Conservation (phyloP, 768 basidiomycete species). For the Boletus edulis region DNA sequence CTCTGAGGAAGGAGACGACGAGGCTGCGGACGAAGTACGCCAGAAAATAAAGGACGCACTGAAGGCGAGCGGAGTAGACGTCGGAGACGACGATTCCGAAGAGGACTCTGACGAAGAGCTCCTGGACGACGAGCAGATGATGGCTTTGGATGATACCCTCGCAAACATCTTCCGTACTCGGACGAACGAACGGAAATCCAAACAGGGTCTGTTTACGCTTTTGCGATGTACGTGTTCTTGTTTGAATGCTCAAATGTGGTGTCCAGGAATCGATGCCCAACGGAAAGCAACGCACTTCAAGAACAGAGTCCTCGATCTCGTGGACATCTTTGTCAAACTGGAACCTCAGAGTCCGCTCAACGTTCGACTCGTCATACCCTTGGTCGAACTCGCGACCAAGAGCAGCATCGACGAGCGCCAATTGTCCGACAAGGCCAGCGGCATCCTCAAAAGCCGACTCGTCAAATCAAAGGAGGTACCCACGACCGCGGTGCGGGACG, state of each 20-base stretch:
- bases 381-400: slow-evolving; percentile 70
- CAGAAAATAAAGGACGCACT: slow-evolving; percentile 64
- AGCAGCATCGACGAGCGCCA: slow-evolving; percentile 79
- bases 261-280: slow-evolving; percentile 62
- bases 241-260: not conserved
- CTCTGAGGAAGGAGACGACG: slow-evolving; percentile 52
- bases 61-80: slow-evolving; percentile 55
- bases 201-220: slow-evolving; percentile 52
- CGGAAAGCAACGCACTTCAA: slow-evolving; percentile 95
- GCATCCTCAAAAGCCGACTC: slow-evolving; percentile 72
- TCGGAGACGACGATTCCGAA: slow-evolving; percentile 51
- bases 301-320: slow-evolving; percentile 91
- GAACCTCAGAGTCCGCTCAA: slow-evolving; percentile 72
- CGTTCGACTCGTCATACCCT: slow-evolving; percentile 66
- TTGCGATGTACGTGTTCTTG: not conserved
- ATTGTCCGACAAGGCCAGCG: slow-evolving; percentile 83
- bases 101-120: slow-evolving; percentile 58
- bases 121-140: slow-evolving; percentile 98
- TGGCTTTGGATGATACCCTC: slow-evolving; percentile 91
- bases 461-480: slow-evolving; percentile 73
- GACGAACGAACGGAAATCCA: slow-evolving; percentile 54
- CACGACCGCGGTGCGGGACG: slow-evolving; percentile 23
- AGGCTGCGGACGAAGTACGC: slow-evolving; percentile 50
- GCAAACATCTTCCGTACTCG: slow-evolving; percentile 80
- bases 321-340: slow-evolving; percentile 79